These are phyloP conservation scores for Trichosanthes cucumerina DNA, from an alignment of 306 rosid genomes.

Conservation along the genomic window DNA sequence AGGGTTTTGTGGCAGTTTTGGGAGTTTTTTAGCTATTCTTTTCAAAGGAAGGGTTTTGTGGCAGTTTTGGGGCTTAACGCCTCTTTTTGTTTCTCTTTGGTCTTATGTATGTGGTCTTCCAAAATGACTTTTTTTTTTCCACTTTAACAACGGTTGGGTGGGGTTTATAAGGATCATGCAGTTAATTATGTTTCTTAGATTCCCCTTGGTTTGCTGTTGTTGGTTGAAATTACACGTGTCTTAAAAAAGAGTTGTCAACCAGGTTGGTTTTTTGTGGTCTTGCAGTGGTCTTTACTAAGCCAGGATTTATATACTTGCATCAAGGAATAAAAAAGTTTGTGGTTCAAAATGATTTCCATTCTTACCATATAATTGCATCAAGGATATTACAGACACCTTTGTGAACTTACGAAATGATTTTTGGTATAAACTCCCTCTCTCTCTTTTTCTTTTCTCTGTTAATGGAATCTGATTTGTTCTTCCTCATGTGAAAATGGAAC, in stretches of 20 bases:
- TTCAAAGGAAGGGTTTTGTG: too few species aligned
- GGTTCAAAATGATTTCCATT: too few species aligned
- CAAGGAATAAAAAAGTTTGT: background rate
- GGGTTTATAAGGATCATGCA: background rate
- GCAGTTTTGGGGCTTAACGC: background rate
- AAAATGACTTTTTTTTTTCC: background rate
- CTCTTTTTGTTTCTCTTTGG: background rate
- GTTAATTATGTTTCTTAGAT: background rate
- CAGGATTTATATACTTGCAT: background rate
- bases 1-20: too few species aligned
- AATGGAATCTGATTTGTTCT: background rate
- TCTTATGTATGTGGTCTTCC: too few species aligned
- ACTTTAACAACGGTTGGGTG: background rate
- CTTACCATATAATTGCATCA: background rate
- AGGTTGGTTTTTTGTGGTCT: background rate
- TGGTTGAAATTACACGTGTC: background rate
- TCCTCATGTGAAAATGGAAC: background rate
- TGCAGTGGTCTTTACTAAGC: background rate
- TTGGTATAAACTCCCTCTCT: background rate
- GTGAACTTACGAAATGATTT: background rate
- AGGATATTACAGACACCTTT: background rate
- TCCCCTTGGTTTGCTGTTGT: background rate
- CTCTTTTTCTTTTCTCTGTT: background rate
- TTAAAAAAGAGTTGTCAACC: background rate
- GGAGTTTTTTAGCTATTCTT: too few species aligned